phyloP scores from a whole-genome alignment of 306 rosid species.

The Abrus precatorius region DNA sequence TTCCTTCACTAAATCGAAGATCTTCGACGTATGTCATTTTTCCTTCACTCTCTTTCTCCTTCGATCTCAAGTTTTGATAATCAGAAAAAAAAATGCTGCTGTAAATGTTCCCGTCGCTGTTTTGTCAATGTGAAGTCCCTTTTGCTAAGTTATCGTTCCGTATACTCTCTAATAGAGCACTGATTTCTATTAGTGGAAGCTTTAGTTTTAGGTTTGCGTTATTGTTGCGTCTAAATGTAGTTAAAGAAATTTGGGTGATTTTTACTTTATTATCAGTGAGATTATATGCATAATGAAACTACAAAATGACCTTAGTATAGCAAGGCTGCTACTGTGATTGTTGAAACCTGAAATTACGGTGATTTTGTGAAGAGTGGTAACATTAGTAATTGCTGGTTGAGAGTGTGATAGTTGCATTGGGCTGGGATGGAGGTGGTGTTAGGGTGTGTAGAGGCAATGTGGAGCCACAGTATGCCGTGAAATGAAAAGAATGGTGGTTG shows the following conservation, averaged over 20 bases:
- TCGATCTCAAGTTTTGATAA: constrained; percentile 29
- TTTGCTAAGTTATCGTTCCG: no score
- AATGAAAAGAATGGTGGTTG: constrained; percentile 2
- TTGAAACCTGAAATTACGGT: constrained; percentile 15
- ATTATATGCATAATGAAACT: not conserved
- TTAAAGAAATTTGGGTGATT: not conserved
- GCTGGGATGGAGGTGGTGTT: not conserved
- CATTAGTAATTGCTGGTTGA: not conserved
- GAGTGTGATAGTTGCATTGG: constrained; percentile 13
- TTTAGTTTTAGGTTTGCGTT: constrained; percentile 27
- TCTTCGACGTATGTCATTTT: constrained; percentile 76
- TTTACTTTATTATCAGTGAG: constrained; percentile 8
- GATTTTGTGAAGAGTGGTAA: not conserved
- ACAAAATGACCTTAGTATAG: not conserved
- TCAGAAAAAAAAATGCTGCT: constrained; percentile 24
- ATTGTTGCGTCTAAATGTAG: constrained; percentile 3
- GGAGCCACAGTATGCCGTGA: constrained; percentile 18
- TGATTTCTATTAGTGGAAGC: constrained; percentile 32
- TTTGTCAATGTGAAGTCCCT: not conserved
- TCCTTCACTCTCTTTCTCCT: constrained; percentile 14
- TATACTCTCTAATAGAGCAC: no score
- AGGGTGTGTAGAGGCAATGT: constrained; percentile 9
- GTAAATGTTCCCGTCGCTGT: not conserved
- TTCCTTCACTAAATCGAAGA: constrained; percentile 88
- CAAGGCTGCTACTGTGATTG: constrained; percentile 1